Base-by-base conservation (phyloP, 106 monocot genomes). In the Dioscorea zingiberensis region DNA sequence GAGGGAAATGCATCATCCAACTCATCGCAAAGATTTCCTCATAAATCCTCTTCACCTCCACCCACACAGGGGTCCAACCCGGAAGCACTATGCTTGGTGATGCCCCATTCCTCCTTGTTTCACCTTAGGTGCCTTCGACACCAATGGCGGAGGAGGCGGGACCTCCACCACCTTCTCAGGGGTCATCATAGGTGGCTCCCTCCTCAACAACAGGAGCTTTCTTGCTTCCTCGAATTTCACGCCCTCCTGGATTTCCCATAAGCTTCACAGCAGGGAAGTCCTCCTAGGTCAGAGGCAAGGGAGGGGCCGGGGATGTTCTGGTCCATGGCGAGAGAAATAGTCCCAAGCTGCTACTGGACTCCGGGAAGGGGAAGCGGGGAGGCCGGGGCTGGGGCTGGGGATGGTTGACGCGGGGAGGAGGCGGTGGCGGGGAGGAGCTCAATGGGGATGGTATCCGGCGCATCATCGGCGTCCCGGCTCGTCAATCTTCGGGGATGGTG, bases 1-100 rank as follows among this genome's bases (percentile, higher is more conserved):
- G n/a, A n/a, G 91, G 83, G 53, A 95, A 95, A 65, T 88, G 83
- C n/a, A 45, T 95, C 91, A 32, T 95, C 95, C 47, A 95, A 61
- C 51, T 76, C 71, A 1, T n/a, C n/a, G 60, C 18, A 95, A 47
- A 22, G n/a, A 91, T 69, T 60, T 91, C 60, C 68, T 81, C 15
- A n/a, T n/a, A 15, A 95, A 67, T 45, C 64, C 83, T n/a, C 68
- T 54, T 73, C 13, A 47, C 5, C 32, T 76, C 84, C 38, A 10
- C 10, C n/a, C n/a, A n/a, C 38, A 38, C 38, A 38, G n/a, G n/a
- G 38, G 9, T 10, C 38, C 38, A 38, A 38, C 4, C 38, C n/a
- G n/a, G 38, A 38, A 38, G 38, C 38, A 38, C 10, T 38, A 38
- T 8, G 55, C 28, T 81, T n/a, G 80, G 55, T 83, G 74, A 21